Percentiles rank a stretch among this genome's conserved stretches.
Conservation (phyloP, 768 basidiomycete genomes). For the Psilocybe tampanensis region DNA sequence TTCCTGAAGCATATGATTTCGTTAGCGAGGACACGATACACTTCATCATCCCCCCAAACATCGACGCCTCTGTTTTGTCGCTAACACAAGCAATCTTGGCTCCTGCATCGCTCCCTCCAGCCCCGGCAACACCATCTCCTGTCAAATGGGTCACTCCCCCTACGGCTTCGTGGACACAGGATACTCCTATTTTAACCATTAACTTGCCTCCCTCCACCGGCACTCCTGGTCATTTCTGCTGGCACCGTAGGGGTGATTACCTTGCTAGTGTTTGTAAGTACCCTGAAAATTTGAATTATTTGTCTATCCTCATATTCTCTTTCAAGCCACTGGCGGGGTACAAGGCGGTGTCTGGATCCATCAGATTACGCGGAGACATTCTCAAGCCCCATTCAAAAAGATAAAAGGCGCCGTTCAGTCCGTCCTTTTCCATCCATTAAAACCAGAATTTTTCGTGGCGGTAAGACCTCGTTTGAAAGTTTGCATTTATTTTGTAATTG, state of each 20-base stretch:
- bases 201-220: conserved; percentile 68
- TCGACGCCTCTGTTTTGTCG: conserved; percentile 58
- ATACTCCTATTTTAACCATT: conserved; percentile 61
- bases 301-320: conserved; percentile 7
- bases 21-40: conserved; percentile 78
- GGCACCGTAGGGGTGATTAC: conserved; percentile 96
- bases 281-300: conserved; percentile 1
- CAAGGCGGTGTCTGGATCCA: conserved; percentile 95
- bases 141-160: conserved; percentile 70
- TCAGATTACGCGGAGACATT: conserved; percentile 90
- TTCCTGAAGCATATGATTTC: conserved; percentile 15
- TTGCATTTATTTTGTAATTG: conserved; percentile 12
- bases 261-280: conserved; percentile 91
- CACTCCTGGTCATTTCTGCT: conserved; percentile 76
- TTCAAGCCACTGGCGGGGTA: conserved; percentile 60
- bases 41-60: conserved; percentile 80
- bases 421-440: conserved; percentile 92
- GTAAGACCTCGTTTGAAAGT: conserved; percentile 46
- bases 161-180: conserved; percentile 47
- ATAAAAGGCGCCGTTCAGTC: conserved; percentile 89
- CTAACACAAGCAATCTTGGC: conserved; percentile 63
- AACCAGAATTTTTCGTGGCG: conserved; percentile 97
- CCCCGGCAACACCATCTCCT: conserved; percentile 56
- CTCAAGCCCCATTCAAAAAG: conserved; percentile 97
- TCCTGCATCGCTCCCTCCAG: conserved; percentile 64